These are phyloP conservation scores for Aspergillus sergii DNA, from an alignment of 2,329 filamentous ascomycete genomes.

Conservation along the genomic window DNA sequence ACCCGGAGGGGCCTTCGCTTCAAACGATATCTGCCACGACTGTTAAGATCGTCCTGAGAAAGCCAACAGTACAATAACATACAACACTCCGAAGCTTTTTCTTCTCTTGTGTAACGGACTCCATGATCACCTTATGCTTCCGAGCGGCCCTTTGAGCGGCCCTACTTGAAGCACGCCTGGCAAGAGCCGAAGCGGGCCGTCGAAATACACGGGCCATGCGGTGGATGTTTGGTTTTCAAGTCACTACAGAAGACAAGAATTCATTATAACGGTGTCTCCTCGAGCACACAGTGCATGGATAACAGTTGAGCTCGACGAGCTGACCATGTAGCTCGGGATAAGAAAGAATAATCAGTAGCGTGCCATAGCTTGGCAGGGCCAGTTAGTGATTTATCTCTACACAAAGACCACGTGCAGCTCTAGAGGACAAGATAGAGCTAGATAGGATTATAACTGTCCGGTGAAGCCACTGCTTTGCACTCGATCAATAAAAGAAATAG, in stretches of 20 bases:
- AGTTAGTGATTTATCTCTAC: conserved; percentile 25
- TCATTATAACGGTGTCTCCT: conserved; percentile 25
- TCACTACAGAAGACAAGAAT: conserved; percentile 19
- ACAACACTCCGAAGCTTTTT: conserved; percentile 60
- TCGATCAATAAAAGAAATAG: not conserved
- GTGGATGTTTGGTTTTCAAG: conserved; percentile 22
- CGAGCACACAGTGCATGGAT: conserved; percentile 9
- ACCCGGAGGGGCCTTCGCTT: conserved; percentile 57
- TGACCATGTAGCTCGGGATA: conserved; percentile 4
- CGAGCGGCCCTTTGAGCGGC: conserved; percentile 37
- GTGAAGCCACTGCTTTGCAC: not conserved
- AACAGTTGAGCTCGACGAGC: not conserved
- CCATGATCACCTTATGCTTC: conserved; percentile 61
- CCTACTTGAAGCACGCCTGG: conserved; percentile 37
- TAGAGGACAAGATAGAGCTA: not conserved
- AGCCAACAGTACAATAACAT: conserved; percentile 29
- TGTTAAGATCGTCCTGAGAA: conserved; percentile 35
- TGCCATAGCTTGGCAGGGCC: conserved; percentile 2
- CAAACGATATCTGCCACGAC: conserved; percentile 55
- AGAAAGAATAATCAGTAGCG: conserved; percentile 6
- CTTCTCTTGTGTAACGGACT: conserved; percentile 61
- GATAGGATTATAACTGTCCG: not conserved
- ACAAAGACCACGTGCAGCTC: conserved; percentile 12
- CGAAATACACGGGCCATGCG: conserved; percentile 42
- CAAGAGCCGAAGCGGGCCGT: conserved; percentile 36